phyloP scores from a whole-genome alignment of 371 early-diverging fungal genomes.

The Mortierella sp. region DNA sequence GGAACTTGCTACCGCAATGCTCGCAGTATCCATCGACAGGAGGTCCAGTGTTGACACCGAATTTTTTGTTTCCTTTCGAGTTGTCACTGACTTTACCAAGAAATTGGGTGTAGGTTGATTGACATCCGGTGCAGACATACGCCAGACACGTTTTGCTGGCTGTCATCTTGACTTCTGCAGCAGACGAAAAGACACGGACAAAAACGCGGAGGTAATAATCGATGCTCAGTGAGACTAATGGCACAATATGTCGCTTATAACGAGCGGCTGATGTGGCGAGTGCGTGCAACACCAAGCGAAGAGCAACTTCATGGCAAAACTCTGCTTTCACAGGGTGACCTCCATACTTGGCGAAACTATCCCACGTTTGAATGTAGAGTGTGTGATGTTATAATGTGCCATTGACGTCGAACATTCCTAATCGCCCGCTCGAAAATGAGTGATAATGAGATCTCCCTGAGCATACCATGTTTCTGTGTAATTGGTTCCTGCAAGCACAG shows the following conservation, averaged over 20 bases:
- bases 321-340: slow-evolving; percentile 87
- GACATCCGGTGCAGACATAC: slow-evolving; percentile 89
- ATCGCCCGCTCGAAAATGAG: too few species aligned
- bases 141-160: slow-evolving; percentile 84
- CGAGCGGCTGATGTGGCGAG: slow-evolving; percentile 90
- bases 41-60: slow-evolving; percentile 72
- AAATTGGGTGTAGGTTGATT: slow-evolving; percentile 73
- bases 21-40: slow-evolving; percentile 72
- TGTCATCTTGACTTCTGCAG: slow-evolving; percentile 77
- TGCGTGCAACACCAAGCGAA: slow-evolving; percentile 92
- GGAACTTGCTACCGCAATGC: slow-evolving; percentile 71
- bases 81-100: slow-evolving; percentile 70
- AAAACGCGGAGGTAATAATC: slow-evolving; percentile 99
- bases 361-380: too few species aligned
- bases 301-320: slow-evolving; percentile 86
- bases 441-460: too few species aligned
- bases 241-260: slow-evolving; percentile 89
- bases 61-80: slow-evolving; percentile 65
- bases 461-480: slow-evolving; percentile 89
- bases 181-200: slow-evolving; percentile 91
- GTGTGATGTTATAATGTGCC: too few species aligned
- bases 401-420: too few species aligned
- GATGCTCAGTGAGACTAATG: slow-evolving; percentile 94
- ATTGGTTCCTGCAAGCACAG: slow-evolving; percentile 93
- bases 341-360: slow-evolving; percentile 96